Base-by-base conservation (phyloP, 2,329 filamentous ascomycete genomes). In the Ceratocystis cubensis region DNA sequence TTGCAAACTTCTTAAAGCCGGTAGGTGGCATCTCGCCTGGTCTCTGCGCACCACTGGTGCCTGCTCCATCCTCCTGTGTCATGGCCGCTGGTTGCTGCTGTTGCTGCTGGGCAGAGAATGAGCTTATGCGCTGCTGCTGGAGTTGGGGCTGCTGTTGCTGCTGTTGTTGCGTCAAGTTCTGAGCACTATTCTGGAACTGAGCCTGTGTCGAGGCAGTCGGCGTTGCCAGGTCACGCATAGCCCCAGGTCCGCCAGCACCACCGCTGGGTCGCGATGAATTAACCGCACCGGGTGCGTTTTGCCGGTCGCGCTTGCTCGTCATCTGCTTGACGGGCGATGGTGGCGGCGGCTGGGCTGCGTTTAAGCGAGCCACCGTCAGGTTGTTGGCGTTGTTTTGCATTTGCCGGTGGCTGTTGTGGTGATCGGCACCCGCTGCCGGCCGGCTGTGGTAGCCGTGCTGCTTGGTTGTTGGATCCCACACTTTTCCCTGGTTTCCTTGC, bases 111-210 rank as follows among this genome's bases (percentile, higher is more conserved):
- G 81, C 78, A 74, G 81, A 79, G 64, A 74, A 74, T 61, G 62
- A 59, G 61, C 79, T 82, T 78, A 85, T 80, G 68, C 81, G 83
- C 67, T 81, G 80, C 73, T 86, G 84, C 69, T 82, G 80, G 69
- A 82, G 83, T 73, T 83, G 82, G 70, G 82, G 59, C 61, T 45
- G 25, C 56, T 33, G 25, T 37, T 41, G 50, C 56, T 65, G 59
- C 46, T 63, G 80, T 73, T 82, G 85, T 72, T 84, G 85, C 63
- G 88, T 84, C 70, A 96, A 82, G 76, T 96, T 94, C 75, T 91
- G 89, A 74, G 88, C 89, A 79, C 91, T 96, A 82, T 91, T 93
- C 80, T 96, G 91, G 82, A 96, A 96, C 75, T 96, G 93, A 71
- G 93, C 93, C 77, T 95, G 90, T 70, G 91, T 96, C 74, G 91